Conservation (phyloP, 2,329 filamentous ascomycete genomes). For the Helotiales sp. region DNA sequence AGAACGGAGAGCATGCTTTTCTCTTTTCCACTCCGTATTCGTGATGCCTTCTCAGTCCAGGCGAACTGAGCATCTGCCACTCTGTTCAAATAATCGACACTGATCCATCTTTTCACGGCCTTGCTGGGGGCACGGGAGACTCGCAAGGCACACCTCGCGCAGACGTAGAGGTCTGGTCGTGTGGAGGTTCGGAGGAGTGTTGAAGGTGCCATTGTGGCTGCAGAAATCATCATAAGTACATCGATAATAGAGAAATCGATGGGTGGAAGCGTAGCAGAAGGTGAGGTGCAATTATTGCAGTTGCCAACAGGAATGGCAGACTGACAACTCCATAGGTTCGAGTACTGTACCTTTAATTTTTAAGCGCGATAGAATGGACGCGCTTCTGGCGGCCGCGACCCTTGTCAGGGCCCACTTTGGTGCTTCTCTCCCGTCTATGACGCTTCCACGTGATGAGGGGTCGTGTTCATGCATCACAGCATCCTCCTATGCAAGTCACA, state of each 20-base stretch:
- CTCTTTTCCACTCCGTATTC: conserved; percentile 50
- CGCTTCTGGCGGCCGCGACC: too few relatives aligned
- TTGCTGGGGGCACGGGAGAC: conserved; percentile 17
- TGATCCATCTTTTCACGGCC: conserved; percentile 29
- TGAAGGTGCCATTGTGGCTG: conserved; percentile 31
- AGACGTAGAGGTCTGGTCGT: conserved; percentile 30
- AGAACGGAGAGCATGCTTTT: conserved; percentile 62
- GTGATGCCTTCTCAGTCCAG: conserved; percentile 49
- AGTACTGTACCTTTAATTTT: too few relatives aligned
- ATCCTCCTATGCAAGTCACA: conserved; percentile 1
- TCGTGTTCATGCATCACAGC: neutral
- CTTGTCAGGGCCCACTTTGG: neutral
- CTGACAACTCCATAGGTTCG: too few relatives aligned
- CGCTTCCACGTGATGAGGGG: neutral
- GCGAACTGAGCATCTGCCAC: conserved; percentile 32
- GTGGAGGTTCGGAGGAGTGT: conserved; percentile 27
- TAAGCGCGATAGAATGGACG: too few relatives aligned
- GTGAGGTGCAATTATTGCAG: neutral
- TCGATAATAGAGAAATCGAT: neutral
- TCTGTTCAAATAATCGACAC: conserved; percentile 38
- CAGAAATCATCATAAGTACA: neutral
- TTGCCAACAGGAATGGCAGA: neutral
- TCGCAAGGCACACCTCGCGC: conserved; percentile 33
- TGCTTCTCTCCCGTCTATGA: neutral
- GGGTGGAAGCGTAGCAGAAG: neutral